phyloP scores from a whole-genome alignment of 2,329 filamentous ascomycete species.

The Sarocladiaceae sp. region DNA sequence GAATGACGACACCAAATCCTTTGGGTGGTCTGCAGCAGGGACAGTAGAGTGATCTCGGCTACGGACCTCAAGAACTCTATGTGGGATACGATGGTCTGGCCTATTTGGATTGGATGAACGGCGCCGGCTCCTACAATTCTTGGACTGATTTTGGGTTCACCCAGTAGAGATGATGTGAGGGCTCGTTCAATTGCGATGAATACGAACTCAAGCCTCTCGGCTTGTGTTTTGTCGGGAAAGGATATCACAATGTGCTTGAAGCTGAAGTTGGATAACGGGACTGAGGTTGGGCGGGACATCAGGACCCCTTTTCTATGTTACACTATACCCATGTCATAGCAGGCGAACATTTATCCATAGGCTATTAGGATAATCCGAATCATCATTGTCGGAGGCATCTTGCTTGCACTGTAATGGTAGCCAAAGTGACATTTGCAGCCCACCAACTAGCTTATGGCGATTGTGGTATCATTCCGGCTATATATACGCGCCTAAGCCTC shows the following conservation, averaged over 20 bases:
- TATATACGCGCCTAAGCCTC: background rate
- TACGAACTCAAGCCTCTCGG: no score
- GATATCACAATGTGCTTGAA: no score
- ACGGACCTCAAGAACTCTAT: background rate
- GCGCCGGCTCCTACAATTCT: background rate
- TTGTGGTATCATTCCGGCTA: background rate
- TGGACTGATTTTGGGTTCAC: background rate
- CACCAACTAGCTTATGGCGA: no score
- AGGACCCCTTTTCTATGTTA: no score
- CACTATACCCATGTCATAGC: background rate
- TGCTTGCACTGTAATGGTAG: no score
- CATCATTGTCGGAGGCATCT: no score
- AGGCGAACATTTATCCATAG: no score
- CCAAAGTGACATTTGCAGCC: no score
- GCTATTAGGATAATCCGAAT: no score
- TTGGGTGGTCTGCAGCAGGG: constrained; percentile 27
- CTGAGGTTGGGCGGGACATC: background rate
- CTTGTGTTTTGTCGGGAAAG: no score
- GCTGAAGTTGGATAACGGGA: background rate
- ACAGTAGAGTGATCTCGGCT: constrained; percentile 18
- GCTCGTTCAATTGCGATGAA: no score
- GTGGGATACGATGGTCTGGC: background rate
- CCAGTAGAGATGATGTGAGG: background rate
- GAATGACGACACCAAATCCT: constrained; percentile 31
- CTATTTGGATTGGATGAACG: background rate